These are phyloP conservation scores for Scleromitrula shiraiana DNA, from an alignment of 2,329 filamentous ascomycete genomes.

Conservation along the genomic window DNA sequence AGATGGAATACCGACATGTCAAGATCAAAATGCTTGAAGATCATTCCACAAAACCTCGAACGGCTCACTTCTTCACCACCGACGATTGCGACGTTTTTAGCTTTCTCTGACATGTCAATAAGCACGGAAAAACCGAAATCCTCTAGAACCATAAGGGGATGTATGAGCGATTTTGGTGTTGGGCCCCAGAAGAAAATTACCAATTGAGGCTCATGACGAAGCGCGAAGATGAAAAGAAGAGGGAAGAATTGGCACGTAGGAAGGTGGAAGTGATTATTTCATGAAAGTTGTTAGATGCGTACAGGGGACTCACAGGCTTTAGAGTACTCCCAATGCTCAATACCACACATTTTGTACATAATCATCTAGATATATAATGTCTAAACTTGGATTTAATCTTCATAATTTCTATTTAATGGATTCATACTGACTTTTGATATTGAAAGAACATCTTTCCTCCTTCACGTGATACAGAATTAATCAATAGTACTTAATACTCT, in stretches of 20 bases:
- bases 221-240: neutral
- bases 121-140: neutral
- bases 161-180: neutral
- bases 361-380: no score
- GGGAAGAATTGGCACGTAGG: neutral
- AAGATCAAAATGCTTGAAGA: neutral
- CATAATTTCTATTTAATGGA: no score
- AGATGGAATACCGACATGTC: slow-evolving; percentile 11
- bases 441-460: no score
- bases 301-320: neutral
- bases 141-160: neutral
- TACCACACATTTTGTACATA: no score
- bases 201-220: slow-evolving; percentile 4
- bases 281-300: slow-evolving; percentile 12
- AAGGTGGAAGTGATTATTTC: slow-evolving; percentile 7
- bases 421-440: no score
- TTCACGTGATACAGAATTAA: no score
- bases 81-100: neutral
- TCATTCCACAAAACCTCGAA: no score
- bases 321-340: no score
- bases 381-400: no score
- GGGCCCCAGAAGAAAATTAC: neutral
- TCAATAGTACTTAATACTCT: no score
- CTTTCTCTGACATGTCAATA: neutral
- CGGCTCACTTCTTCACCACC: neutral